Percentiles rank a stretch among this genome's conserved stretches.
phyloP scores from a whole-genome alignment of 441 rosid genomes.

The Croton setiger region DNA sequence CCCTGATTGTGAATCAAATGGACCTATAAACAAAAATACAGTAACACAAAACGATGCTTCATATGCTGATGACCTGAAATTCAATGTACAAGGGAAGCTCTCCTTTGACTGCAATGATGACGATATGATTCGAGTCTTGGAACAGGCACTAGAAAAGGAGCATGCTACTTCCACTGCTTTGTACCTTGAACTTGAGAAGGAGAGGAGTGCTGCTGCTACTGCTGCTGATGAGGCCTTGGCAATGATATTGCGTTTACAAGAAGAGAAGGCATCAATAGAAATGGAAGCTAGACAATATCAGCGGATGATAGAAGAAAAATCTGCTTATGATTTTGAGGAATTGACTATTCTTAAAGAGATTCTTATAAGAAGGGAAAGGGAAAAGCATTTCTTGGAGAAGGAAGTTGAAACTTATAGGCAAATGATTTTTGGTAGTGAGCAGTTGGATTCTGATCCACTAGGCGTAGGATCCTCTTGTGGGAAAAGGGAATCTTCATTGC shows the following conservation, averaged over 20 bases:
- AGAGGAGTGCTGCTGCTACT: constrained; percentile 71
- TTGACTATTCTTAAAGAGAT: constrained; percentile 83
- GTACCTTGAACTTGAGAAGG: constrained; percentile 70
- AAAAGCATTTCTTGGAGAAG: constrained; percentile 71
- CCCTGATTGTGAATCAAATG: constrained; percentile 32
- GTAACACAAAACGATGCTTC: constrained; percentile 23
- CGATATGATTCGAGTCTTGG: constrained; percentile 33
- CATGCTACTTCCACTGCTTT: constrained; percentile 35
- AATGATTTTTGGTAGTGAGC: constrained; percentile 43
- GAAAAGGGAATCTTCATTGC: constrained; percentile 23
- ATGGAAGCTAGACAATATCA: constrained; percentile 77
- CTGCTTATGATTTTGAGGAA: constrained; percentile 72
- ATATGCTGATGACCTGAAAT: constrained; percentile 29
- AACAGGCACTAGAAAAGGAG: constrained; percentile 42
- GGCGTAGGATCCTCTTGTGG: constrained; percentile 25
- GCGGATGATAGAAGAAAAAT: constrained; percentile 76
- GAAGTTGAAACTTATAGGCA: constrained; percentile 65
- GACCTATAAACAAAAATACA: constrained; percentile 26
- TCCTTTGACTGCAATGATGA: constrained; percentile 27
- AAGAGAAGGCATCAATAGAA: constrained; percentile 46
- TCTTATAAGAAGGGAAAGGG: constrained; percentile 70
- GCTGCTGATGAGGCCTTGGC: constrained; percentile 82
- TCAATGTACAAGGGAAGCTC: constrained; percentile 21
- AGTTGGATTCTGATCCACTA: constrained; percentile 31
- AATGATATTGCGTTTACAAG: constrained; percentile 66